Evolutionary conservation across 2,329 filamentous ascomycete species (phyloP).

Genomic region (Trematosphaeria pertusa): DNA sequence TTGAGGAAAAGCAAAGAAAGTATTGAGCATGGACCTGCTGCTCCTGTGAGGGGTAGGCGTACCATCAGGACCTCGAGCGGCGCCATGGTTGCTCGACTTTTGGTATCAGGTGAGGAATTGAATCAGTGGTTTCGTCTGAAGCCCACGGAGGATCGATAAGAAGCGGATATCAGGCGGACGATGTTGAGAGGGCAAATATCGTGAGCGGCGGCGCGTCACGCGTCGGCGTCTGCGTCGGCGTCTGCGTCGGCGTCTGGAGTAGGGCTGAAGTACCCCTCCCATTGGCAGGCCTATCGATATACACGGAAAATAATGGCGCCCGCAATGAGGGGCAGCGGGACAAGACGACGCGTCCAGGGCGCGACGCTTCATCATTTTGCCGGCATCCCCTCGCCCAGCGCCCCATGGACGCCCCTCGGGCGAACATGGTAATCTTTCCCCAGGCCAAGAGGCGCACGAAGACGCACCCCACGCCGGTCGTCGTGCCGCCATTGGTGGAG

Average conservation of each 20-base stretch:
- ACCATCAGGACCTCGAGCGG: constrained; percentile 60
- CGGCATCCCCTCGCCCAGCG: constrained; percentile 28
- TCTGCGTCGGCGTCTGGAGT: constrained; percentile 35
- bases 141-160: no score
- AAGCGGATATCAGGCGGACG: no score
- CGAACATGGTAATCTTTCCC: constrained; percentile 27
- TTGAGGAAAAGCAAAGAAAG: constrained; percentile 12
- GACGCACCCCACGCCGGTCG: constrained; percentile 35
- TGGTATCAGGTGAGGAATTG: constrained; percentile 1
- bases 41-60: constrained; percentile 23
- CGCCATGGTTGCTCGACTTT: constrained; percentile 48
- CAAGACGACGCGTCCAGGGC: constrained; percentile 18
- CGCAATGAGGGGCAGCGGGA: constrained; percentile 36
- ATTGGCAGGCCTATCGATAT: constrained; percentile 18
- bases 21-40: constrained; percentile 1
- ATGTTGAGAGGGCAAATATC: background rate
- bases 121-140: no score
- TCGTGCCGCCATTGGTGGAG: no score
- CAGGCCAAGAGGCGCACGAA: constrained; percentile 38
- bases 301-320: constrained; percentile 37
- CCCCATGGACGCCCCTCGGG: constrained; percentile 5
- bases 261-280: constrained; percentile 3
- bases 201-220: constrained; percentile 1
- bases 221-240: constrained; percentile 6
- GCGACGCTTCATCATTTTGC: constrained; percentile 30